These are phyloP conservation scores for Acacia acuminata DNA, from an alignment of 306 rosid genomes.

Conservation along the genomic window DNA sequence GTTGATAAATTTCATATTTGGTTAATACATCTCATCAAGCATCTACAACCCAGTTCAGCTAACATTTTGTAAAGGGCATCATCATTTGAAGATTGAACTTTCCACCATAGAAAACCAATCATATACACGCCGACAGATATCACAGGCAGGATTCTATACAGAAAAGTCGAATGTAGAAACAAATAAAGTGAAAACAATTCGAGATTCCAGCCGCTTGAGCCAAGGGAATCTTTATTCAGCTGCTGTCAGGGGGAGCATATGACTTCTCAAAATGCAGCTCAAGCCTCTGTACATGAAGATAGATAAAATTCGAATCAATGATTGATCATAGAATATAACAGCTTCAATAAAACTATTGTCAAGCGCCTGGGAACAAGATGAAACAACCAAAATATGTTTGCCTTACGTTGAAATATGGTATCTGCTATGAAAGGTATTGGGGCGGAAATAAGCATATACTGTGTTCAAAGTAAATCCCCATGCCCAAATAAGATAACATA, in stretches of 20 bases:
- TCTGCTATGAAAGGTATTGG: background rate
- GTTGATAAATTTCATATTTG: background rate
- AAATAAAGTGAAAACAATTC: background rate
- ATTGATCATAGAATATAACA: constrained; percentile 8
- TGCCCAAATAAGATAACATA: constrained; percentile 13
- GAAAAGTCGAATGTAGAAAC: background rate
- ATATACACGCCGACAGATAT: background rate
- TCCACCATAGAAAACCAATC: background rate
- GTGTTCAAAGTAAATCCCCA: constrained; percentile 10
- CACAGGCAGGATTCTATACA: background rate
- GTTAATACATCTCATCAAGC: background rate
- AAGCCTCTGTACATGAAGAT: constrained; percentile 56
- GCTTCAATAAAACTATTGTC: background rate
- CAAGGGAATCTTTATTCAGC: constrained; percentile 23
- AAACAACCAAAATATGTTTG: constrained; percentile 11
- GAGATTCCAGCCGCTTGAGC: background rate
- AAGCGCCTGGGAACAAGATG: constrained; percentile 1
- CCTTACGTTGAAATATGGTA: constrained; percentile 7
- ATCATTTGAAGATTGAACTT: background rate
- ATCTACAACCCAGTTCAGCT: background rate
- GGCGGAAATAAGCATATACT: background rate
- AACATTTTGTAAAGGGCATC: background rate
- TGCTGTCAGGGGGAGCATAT: constrained; percentile 33
- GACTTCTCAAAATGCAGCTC: constrained; percentile 67
- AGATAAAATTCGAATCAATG: constrained; percentile 5